Evolutionary conservation across 192 early-diverging fungal genomes (phyloP).

Genomic region (Backusella morwellensis): DNA sequence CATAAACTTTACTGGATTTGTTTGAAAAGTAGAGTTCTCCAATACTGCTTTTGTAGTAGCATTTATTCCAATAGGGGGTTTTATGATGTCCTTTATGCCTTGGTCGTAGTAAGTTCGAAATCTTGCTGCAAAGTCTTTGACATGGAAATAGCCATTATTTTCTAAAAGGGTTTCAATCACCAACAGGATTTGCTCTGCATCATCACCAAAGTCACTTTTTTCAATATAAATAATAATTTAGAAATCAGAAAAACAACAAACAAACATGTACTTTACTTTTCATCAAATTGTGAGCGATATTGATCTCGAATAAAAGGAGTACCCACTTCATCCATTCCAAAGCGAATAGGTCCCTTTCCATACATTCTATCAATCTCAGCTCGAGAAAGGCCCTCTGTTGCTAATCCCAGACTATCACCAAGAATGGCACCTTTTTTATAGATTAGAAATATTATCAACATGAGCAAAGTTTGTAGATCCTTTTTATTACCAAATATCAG

Average conservation of each 20-base stretch:
- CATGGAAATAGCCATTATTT: constrained; percentile 47
- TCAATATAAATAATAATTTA: background rate
- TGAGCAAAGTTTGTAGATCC: background rate
- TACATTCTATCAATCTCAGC: constrained; percentile 40
- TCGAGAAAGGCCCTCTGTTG: constrained; percentile 62
- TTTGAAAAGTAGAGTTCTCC: constrained; percentile 39
- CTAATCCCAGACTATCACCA: constrained; percentile 62
- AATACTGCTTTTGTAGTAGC: constrained; percentile 48
- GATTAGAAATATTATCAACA: background rate
- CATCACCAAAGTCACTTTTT: constrained; percentile 40
- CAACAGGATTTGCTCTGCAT: constrained; percentile 61
- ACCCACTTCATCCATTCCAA: constrained; percentile 47
- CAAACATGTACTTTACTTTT: constrained; percentile 30
- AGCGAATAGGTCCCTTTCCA: constrained; percentile 57
- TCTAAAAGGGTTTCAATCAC: constrained; percentile 50
- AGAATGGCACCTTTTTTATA: constrained; percentile 48
- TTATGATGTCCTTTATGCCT: constrained; percentile 53
- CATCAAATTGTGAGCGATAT: constrained; percentile 28
- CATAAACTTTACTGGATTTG: constrained; percentile 39
- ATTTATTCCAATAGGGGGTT: constrained; percentile 56
- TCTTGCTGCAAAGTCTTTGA: constrained; percentile 46
- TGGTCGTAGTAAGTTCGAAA: constrained; percentile 50
- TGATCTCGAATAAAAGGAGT: constrained; percentile 25
- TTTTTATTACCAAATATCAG: constrained; percentile 36
- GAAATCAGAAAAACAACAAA: background rate